Percentiles rank a stretch among this genome's conserved stretches.
Conservation (phyloP, 345 rosid species). For the Brassica carinata region DNA sequence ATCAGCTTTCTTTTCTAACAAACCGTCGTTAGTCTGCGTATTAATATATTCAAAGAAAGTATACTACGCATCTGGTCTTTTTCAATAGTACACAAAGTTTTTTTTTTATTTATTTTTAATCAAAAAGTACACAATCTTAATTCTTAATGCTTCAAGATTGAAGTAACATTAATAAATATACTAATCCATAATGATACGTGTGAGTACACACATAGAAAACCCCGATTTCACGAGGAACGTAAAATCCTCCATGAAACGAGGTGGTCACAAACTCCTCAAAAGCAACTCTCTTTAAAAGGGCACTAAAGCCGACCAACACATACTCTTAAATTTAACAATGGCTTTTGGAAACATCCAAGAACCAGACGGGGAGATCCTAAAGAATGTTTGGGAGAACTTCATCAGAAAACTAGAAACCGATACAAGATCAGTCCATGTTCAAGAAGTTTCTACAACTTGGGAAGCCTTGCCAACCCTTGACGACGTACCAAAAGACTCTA, state of each 20-base stretch:
- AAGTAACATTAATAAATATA: constrained; percentile 30
- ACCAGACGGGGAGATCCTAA: constrained; percentile 48
- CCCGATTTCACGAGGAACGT: constrained; percentile 38
- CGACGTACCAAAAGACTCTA: constrained; percentile 34
- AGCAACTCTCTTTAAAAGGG: constrained; percentile 35
- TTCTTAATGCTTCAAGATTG: constrained; percentile 16
- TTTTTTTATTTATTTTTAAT: background rate
- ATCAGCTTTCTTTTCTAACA: too few species aligned
- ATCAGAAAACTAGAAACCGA: constrained; percentile 41
- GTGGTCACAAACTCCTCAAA: constrained; percentile 33
- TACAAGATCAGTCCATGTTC: background rate
- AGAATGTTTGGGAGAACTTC: constrained; percentile 81
- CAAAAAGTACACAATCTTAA: constrained; percentile 32
- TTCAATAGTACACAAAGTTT: constrained; percentile 29
- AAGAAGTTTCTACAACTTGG: constrained; percentile 46
- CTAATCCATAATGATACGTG: constrained; percentile 13
- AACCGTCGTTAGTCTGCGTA: background rate
- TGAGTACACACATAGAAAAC: constrained; percentile 35
- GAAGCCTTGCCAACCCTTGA: constrained; percentile 52
- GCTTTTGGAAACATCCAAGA: constrained; percentile 42
- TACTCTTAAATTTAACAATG: constrained; percentile 37
- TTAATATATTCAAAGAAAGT: background rate
- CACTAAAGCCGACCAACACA: constrained; percentile 26
- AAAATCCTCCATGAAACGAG: constrained; percentile 51
- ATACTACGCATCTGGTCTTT: constrained; percentile 19